Evolutionary conservation across 768 basidiomycete species (phyloP), one percentile per base, ranked within the genome.

Genomic region (Naganishia vaughanmartiniae): DNA sequence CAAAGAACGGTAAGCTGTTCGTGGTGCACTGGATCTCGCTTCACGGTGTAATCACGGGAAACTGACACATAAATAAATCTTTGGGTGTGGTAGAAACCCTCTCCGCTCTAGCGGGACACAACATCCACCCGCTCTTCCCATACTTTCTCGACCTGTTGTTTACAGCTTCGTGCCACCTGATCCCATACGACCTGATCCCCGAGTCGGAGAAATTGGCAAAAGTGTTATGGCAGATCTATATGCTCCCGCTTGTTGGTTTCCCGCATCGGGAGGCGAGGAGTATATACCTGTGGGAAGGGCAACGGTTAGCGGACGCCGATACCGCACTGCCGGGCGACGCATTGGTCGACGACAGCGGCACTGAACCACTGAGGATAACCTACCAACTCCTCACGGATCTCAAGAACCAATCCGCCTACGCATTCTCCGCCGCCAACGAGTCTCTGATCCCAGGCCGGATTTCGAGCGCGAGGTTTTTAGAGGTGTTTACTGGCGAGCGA

Each of bases 171-270:
- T 63, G 68, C 17, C 73, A 76, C 24, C 71, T 79, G 30, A 34
- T 75, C 31, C 71, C 76, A 0, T 33, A 60, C 5, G 58, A 67
- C 26, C 66, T 73, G 1, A 60, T 74, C 10, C 58, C 56, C 15
- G 77, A 78, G 56, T 51, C 80, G 21, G 72, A 73, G 21, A 69
- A 75, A 54, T 70, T 81, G 5, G 70, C 78, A 4, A 55, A 66
- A 36, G 58, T 75, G 6, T 70, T 81, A 10, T 81, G 80, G 80
- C 76, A 73, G n/a, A 72, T 81, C 7, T 81, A 80, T 70, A 77
- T 54, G 46, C 76, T 42, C 36, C 74, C 24, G 53, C 65, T 21
- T 33, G 60, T 28, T n/a, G 70, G 76, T 0, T 74, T 72, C 55
- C 76, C 72, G 19, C 79, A 78, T 60, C 19, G 63, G 26, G 77